These are phyloP conservation scores for Corylus americana DNA, from an alignment of 306 rosid species.

Conservation along the genomic window DNA sequence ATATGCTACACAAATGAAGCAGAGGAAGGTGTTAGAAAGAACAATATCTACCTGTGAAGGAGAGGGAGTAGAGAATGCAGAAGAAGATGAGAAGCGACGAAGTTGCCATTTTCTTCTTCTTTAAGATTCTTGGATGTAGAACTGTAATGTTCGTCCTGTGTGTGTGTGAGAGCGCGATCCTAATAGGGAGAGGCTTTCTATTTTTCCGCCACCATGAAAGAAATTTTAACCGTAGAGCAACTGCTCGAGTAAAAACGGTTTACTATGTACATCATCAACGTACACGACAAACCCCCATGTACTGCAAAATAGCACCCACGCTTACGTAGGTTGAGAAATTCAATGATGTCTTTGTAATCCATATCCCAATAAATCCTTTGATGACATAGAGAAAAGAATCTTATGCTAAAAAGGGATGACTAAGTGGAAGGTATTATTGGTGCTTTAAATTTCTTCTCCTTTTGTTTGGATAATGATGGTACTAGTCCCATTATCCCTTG, in stretches of 20 bases:
- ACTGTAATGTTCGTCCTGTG: constrained; percentile 6
- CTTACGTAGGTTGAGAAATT: no score
- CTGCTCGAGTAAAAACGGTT: constrained; percentile 19
- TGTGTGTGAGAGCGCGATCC: neutral
- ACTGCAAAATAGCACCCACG: no score
- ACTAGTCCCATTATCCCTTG: no score
- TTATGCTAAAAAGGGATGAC: neutral
- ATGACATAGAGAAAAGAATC: neutral
- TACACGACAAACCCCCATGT: no score
- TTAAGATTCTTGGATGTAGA: constrained; percentile 9
- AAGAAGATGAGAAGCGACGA: constrained; percentile 28
- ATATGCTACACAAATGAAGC: neutral
- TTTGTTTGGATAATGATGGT: neutral
- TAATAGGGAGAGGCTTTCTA: constrained; percentile 14
- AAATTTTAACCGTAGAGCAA: neutral
- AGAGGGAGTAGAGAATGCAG: constrained; percentile 38
- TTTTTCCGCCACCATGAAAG: constrained; percentile 34
- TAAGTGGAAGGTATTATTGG: neutral
- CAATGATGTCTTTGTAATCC: no score
- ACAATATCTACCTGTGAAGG: constrained; percentile 32
- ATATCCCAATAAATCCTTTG: neutral
- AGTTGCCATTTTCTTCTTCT: constrained; percentile 36
- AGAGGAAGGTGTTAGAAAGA: neutral
- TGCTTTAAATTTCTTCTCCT: neutral
- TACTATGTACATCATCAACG: neutral